These are phyloP conservation scores for Syncephalis fuscata DNA, from an alignment of 371 early-diverging fungal genomes.

Conservation along the genomic window DNA sequence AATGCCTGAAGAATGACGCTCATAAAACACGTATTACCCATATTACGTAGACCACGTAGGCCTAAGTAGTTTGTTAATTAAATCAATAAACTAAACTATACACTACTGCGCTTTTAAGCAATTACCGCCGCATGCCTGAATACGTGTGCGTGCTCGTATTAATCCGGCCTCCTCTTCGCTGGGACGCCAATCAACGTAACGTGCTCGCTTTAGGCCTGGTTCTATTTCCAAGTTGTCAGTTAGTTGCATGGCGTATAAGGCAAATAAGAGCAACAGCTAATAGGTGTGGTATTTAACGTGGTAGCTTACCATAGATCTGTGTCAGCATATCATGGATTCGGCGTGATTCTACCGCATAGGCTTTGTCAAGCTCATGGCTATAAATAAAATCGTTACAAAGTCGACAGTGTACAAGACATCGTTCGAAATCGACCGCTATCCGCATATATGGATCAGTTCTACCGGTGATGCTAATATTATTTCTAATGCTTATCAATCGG, in stretches of 20 bases:
- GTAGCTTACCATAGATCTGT: slow-evolving; percentile 15
- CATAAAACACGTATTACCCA: slow-evolving; percentile 93
- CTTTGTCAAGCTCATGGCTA: slow-evolving; percentile 53
- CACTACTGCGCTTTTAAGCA: no score
- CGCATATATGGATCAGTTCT: no score
- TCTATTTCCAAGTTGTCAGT: slow-evolving; percentile 11
- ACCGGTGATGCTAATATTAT: no score
- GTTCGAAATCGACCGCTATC: slow-evolving; percentile 46
- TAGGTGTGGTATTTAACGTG: slow-evolving; percentile 1
- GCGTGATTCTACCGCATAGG: slow-evolving; percentile 33
- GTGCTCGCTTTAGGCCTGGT: slow-evolving; percentile 21
- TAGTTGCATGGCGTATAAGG: no score
- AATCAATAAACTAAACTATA: no score
- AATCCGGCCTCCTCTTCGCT: slow-evolving; percentile 26
- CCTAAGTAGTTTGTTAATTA: no score
- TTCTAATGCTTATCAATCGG: no score
- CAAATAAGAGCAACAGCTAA: slow-evolving; percentile 3
- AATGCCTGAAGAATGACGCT: slow-evolving; percentile 85
- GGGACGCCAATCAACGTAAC: slow-evolving; percentile 25
- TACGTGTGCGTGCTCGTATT: slow-evolving; percentile 23
- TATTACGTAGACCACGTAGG: slow-evolving; percentile 76
- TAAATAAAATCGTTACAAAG: slow-evolving; percentile 76
- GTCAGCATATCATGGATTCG: slow-evolving; percentile 33
- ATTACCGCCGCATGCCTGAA: slow-evolving; percentile 27
- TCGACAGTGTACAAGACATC: slow-evolving; percentile 49